Evolutionary conservation across 2,329 filamentous ascomycete species (phyloP), one percentile per base, ranked within the genome.

Genomic region (Aureobasidium pullulans): DNA sequence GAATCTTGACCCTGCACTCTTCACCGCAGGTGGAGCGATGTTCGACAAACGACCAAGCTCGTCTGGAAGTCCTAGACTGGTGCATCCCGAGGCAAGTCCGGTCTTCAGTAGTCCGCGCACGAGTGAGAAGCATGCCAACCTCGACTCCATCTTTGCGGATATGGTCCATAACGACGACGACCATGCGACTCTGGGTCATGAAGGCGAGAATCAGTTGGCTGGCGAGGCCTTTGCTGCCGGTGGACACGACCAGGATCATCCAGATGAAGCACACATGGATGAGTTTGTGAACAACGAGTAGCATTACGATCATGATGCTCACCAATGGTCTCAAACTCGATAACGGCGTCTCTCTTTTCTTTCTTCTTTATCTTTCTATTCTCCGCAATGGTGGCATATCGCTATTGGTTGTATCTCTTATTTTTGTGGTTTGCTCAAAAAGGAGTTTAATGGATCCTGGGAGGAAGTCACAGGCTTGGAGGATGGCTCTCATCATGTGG

Each of bases 71-170:
- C 57, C 60, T 7, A 49, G 52, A 15, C 6, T 60, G 34, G 54
- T 40, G 28, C 59, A 56, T 32, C 16, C 29, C 10, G 36, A 50
- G 10, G 43, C 28, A 9, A 39, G 46, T 10, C 43, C 42, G 10
- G 39, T 34, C 9, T 57, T 69, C 47, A 67, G 66, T 8, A 68
- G 65, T 53, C 66, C 70, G 47, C 68, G 67, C 43, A 68, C 65
- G 29, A 65, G 64, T 28, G 64, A 64, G 10, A 66, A 64, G 23
- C 65, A 66, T 50, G 67, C 54, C 47, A 60, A 57, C 23, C 53
- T 70, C 56, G 69, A 71, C 39, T 69, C 65, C 36, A 68, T 71
- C 40, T 73, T 73, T 62, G 69, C 67, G 8, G 71, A 73, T 42
- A 65, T 73, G 44, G 69, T 72, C 10, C 66, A 70, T 44, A 65